Base-by-base conservation (phyloP, 495 filamentous ascomycete species). In the Penicillium atrosanguineum region DNA sequence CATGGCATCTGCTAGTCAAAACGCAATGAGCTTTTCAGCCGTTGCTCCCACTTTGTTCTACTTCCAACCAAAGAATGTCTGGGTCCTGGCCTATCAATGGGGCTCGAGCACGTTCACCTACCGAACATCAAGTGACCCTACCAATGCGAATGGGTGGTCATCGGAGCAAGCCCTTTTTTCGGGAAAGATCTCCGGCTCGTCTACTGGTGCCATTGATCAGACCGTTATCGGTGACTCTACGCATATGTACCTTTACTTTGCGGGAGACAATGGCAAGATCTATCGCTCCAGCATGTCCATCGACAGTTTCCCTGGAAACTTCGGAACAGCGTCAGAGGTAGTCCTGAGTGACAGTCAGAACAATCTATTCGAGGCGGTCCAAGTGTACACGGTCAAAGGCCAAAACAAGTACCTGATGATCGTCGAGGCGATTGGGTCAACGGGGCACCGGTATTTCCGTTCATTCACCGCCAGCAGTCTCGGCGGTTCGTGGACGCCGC, bases 371-470 rank as follows among this genome's bases (percentile, higher is more conserved):
- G 83, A 86, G 53, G 82, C 81, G 4, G 82, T 85, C 0, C 73
- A 86, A 52, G 83, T 86, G 20, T 87, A 86, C 69, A 84, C 76
- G 7, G 63, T 87, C 38, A 6, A 62, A 8, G 80, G 77, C 31
- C 74, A 80, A 53, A 74, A 64, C 40, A 47, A 71, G 36, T 83
- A 81, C 48, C 75, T 87, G 11, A 85, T 87, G 81, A 78, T 87
- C 36, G 79, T 86, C 54, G 84, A 87, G 64, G 65, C 77, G 0
- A 83, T 84, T 38, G 82, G 83, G 5, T 16, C 71, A 0, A 58
- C 74, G 16, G 83, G 83, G 1, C 77, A n/a, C n/a, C n/a, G 83
- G 6, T 87, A 81, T 53, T 87, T 87, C 79, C 81, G 83, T 31
- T 85, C 82, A 0, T 86, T 79, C 67, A 85, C 81, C 3, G 74